Percentiles rank a stretch among this genome's conserved stretches.
These are phyloP conservation scores for Suillus subalutaceus DNA, from an alignment of 768 basidiomycete genomes.

Conservation along the genomic window DNA sequence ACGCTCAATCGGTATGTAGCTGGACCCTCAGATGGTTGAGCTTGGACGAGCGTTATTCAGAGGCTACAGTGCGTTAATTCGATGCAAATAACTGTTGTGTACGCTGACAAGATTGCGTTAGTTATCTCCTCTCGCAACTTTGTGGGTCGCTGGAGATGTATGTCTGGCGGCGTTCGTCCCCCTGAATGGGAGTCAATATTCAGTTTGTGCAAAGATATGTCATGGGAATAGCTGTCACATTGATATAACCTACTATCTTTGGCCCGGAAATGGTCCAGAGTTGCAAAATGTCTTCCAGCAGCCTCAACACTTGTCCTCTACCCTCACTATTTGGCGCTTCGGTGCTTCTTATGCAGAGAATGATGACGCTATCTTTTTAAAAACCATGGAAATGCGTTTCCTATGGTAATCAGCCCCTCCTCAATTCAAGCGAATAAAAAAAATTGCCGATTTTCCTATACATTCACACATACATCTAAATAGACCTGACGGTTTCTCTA, in stretches of 20 bases:
- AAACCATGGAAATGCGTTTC: too few species aligned
- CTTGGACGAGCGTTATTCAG: conserved; percentile 45
- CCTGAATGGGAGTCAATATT: conserved; percentile 57
- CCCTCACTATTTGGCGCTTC: too few species aligned
- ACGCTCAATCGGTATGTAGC: conserved; percentile 18
- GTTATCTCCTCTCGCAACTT: conserved; percentile 55
- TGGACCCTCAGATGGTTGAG: conserved; percentile 28
- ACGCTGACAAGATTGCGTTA: conserved; percentile 26
- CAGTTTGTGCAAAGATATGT: conserved; percentile 46
- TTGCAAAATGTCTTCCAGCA: too few species aligned
- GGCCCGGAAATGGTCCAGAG: too few species aligned
- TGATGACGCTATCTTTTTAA: too few species aligned
- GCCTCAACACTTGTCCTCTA: too few species aligned
- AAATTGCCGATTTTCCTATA: too few species aligned
- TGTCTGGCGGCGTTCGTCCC: conserved; percentile 34
- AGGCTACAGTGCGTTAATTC: conserved; percentile 47
- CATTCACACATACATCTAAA: too few species aligned
- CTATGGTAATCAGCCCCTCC: too few species aligned
- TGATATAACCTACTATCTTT: neutral
- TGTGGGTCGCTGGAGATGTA: conserved; percentile 48
- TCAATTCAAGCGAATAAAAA: too few species aligned
- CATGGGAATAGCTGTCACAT: conserved; percentile 8
- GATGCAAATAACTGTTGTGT: neutral
- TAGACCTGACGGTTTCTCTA: too few species aligned
- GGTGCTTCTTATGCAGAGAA: too few species aligned